Conservation (phyloP, 1,284 basidiomycete genomes). For the Psilocybe mexicana region DNA sequence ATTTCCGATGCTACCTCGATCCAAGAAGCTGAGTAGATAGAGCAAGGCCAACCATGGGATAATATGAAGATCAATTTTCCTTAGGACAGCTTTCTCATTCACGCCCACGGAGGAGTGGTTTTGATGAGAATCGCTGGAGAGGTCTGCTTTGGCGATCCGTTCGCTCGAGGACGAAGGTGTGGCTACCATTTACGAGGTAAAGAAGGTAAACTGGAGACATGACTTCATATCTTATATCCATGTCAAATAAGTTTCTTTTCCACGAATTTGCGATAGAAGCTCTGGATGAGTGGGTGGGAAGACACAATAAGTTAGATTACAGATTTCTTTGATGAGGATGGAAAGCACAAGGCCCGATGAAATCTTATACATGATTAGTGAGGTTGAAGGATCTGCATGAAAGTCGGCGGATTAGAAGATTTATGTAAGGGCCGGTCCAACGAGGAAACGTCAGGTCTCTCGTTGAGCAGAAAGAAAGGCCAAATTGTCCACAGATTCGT, state of each 20-base stretch:
- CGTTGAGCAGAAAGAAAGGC: not conserved
- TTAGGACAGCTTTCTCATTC: slow-evolving; percentile 47
- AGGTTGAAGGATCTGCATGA: not conserved
- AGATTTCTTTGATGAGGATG: not conserved
- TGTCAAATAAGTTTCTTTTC: slow-evolving; percentile 21
- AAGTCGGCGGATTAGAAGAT: not conserved
- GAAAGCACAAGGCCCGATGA: not conserved
- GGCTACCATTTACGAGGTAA: slow-evolving; percentile 7
- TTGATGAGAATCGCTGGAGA: slow-evolving; percentile 34
- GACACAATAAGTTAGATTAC: slow-evolving; percentile 16
- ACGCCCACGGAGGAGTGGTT: slow-evolving; percentile 35
- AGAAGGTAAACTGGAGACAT: slow-evolving; percentile 10
- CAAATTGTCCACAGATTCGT: not conserved
- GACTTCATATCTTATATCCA: slow-evolving; percentile 23
- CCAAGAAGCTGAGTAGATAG: slow-evolving; percentile 63
- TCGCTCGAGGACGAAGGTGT: slow-evolving; percentile 11
- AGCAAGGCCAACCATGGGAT: slow-evolving; percentile 60
- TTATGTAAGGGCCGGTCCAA: not conserved
- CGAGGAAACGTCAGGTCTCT: not conserved
- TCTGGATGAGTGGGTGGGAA: slow-evolving; percentile 19
- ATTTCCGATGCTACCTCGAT: slow-evolving; percentile 68
- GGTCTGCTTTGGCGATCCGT: slow-evolving; percentile 11
- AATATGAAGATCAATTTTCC: slow-evolving; percentile 52
- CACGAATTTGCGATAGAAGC: slow-evolving; percentile 28
- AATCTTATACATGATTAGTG: not conserved